Evolutionary conservation across 1,284 basidiomycete species (phyloP).

Genomic region (Microstroma glucosiphilum): DNA sequence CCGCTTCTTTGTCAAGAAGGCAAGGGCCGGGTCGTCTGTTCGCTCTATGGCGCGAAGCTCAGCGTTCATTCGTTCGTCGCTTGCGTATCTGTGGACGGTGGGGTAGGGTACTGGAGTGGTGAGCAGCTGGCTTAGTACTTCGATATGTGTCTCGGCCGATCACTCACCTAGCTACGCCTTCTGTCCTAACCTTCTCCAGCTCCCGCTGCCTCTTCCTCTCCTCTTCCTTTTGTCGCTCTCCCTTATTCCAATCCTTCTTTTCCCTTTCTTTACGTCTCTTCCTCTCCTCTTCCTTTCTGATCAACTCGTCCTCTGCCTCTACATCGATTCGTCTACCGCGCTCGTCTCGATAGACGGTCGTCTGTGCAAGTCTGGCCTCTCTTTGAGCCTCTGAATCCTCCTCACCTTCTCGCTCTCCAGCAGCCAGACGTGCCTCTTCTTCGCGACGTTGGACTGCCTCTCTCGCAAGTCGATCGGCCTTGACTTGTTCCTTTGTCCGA

Average conservation of each 20-base stretch:
- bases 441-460: conserved; percentile 48
- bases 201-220: conserved; percentile 54
- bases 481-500: neutral
- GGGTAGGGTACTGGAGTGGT: neutral
- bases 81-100: conserved; percentile 57
- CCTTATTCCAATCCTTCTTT: conserved; percentile 91
- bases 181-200: conserved; percentile 62
- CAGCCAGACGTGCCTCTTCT: conserved; percentile 19
- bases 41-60: conserved; percentile 70
- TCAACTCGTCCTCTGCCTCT: conserved; percentile 58
- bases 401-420: conserved; percentile 10
- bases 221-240: conserved; percentile 70
- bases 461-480: conserved; percentile 18
- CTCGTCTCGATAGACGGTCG: conserved; percentile 90
- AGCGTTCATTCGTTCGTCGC: conserved; percentile 78
- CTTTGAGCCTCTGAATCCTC: conserved; percentile 56
- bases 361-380: conserved; percentile 58
- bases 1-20: conserved; percentile 70
- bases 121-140: neutral
- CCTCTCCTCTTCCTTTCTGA: conserved; percentile 63
- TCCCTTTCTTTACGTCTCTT: conserved; percentile 55
- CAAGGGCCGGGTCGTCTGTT: conserved; percentile 92
- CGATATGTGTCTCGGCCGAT: neutral
- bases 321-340: conserved; percentile 82
- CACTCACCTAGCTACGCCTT: conserved; percentile 64